These are phyloP conservation scores for Umbelopsis ramanniana DNA, from an alignment of 192 early-diverging fungal genomes.

Conservation along the genomic window DNA sequence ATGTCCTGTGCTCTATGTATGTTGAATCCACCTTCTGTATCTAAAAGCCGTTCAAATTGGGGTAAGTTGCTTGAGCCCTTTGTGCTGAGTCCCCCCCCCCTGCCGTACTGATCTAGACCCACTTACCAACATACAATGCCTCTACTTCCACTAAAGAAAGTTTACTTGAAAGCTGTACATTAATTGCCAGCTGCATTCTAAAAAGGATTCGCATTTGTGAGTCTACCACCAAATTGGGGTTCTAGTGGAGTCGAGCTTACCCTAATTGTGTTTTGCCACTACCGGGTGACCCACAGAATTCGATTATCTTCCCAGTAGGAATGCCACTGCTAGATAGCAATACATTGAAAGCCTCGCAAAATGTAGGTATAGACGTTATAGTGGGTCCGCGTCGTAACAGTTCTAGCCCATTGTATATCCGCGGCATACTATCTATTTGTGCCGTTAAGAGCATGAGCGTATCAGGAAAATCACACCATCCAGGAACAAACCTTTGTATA, in stretches of 20 bases:
- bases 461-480: not conserved
- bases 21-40: constrained; percentile 4
- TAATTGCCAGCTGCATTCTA: constrained; percentile 9
- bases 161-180: not conserved
- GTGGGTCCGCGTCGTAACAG: not conserved
- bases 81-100: no score
- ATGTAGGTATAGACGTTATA: not conserved
- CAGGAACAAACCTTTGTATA: not conserved
- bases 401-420: not conserved
- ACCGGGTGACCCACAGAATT: constrained; percentile 13
- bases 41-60: not conserved
- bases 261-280: constrained; percentile 8
- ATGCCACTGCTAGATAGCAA: not conserved
- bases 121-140: constrained; percentile 4
- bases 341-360: constrained; percentile 14
- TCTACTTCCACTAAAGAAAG: not conserved
- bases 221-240: not conserved
- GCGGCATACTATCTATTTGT: not conserved
- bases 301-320: not conserved
- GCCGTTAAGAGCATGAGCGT: not conserved
- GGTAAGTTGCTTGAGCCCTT: no score
- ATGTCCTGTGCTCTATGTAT: not conserved
- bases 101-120: not conserved
- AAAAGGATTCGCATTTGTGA: not conserved
- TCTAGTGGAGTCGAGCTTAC: not conserved